Percentiles rank a stretch among this genome's conserved stretches.
Evolutionary conservation across 345 rosid genomes (phyloP).

Genomic region (Zanthoxylum bungeanum): DNA sequence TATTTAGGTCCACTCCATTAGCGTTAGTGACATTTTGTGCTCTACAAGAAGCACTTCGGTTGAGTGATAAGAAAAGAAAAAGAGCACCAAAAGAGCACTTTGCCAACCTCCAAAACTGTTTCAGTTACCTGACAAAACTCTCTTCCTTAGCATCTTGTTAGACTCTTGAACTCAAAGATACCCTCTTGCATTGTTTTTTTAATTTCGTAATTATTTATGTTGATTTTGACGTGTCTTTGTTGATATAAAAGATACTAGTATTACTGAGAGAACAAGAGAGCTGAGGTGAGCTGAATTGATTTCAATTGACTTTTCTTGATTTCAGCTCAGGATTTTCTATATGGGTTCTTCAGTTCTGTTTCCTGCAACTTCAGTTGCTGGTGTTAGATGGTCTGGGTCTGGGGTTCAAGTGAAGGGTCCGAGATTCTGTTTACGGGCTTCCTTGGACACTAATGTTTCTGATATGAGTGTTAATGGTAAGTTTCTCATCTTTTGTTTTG

Average conservation of each 20-base stretch:
- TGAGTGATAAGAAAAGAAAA: neutral
- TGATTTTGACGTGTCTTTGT: neutral
- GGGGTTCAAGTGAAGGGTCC: constrained; percentile 34
- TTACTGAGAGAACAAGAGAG: neutral
- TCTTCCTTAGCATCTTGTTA: constrained; percentile 12
- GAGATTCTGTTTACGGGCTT: constrained; percentile 48
- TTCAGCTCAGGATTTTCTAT: neutral
- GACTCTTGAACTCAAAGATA: neutral
- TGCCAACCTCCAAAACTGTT: too few species aligned
- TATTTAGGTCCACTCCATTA: neutral
- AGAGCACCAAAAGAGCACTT: neutral
- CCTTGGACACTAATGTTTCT: constrained; percentile 80
- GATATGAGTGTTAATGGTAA: constrained; percentile 96
- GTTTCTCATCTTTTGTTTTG: neutral
- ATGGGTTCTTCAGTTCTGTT: constrained; percentile 79
- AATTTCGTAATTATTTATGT: neutral
- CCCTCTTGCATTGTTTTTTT: neutral
- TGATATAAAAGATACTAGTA: neutral
- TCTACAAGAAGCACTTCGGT: neutral
- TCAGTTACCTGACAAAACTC: constrained; percentile 13
- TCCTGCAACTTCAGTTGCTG: constrained; percentile 56
- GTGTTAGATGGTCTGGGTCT: constrained; percentile 36
- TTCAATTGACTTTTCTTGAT: neutral
- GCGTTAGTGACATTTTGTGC: constrained; percentile 4
- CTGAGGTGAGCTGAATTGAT: neutral